Evolutionary conservation across 208 protist genomes (phyloP).

Genomic region (Kentomonas sorsogonicus): DNA sequence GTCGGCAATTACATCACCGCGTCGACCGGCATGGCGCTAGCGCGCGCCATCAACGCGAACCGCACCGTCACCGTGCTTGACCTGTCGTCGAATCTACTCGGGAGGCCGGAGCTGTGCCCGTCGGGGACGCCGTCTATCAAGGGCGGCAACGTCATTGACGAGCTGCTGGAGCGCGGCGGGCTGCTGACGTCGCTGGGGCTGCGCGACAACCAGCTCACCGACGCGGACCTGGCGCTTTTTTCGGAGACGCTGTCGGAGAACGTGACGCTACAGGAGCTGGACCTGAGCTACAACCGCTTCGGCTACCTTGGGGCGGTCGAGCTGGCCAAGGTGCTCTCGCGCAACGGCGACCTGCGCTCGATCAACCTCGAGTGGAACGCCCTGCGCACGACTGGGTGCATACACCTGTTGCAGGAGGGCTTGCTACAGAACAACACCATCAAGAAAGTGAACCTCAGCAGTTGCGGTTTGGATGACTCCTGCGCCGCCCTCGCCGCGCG

Average conservation of each 20-base stretch:
- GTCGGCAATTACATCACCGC: conserved; percentile 77
- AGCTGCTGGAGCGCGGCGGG: conserved; percentile 51
- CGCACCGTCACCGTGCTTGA: conserved; percentile 58
- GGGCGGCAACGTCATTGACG: conserved; percentile 59
- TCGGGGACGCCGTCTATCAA: not conserved
- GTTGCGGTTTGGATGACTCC: conserved; percentile 70
- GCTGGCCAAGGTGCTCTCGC: conserved; percentile 63
- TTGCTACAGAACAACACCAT: conserved; percentile 87
- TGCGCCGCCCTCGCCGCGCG: conserved; percentile 57
- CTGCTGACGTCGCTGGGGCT: conserved; percentile 48
- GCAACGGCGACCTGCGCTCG: conserved; percentile 77
- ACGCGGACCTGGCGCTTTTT: conserved; percentile 69
- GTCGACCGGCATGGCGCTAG: conserved; percentile 53
- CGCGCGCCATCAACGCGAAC: conserved; percentile 47
- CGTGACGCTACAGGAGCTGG: conserved; percentile 60
- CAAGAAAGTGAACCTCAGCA: conserved; percentile 81
- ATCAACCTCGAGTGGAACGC: conserved; percentile 89
- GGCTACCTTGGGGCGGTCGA: conserved; percentile 66
- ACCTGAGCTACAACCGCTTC: conserved; percentile 87
- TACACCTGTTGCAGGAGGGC: conserved; percentile 64
- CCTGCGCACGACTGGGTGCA: conserved; percentile 54
- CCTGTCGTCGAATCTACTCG: conserved; percentile 69
- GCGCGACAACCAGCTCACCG: conserved; percentile 64
- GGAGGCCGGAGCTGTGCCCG: conserved; percentile 29
- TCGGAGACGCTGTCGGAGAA: conserved; percentile 74